These are phyloP conservation scores for Zalaria obscura DNA, from an alignment of 2,329 filamentous ascomycete species.

Conservation along the genomic window DNA sequence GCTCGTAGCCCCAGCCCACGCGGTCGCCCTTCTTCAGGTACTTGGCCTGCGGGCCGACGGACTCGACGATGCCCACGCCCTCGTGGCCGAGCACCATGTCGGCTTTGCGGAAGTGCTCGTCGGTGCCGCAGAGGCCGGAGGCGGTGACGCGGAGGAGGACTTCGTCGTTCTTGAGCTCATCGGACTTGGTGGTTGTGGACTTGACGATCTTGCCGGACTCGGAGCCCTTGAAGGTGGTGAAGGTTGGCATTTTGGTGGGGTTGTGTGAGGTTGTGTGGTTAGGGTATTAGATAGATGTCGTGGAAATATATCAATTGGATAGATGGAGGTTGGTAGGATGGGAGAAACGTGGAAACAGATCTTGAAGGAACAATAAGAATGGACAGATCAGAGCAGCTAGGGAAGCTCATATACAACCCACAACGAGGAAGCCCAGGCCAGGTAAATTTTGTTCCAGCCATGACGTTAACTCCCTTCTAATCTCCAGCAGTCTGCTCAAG, in stretches of 20 bases:
- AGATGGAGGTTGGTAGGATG: no score
- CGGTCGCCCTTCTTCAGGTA: constrained; percentile 37
- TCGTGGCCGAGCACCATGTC: constrained; percentile 41
- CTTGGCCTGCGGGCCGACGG: constrained; percentile 30
- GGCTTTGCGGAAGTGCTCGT: constrained; percentile 26
- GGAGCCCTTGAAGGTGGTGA: constrained; percentile 51
- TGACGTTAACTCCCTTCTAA: no score
- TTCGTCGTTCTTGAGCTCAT: constrained; percentile 35
- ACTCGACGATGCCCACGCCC: constrained; percentile 37
- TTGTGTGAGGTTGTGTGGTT: neutral
- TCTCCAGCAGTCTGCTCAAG: no score
- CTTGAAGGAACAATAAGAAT: no score
- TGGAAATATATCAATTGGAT: no score
- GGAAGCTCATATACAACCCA: no score
- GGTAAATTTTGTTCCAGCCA: no score
- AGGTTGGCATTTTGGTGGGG: constrained; percentile 20
- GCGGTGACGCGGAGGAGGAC: constrained; percentile 51
- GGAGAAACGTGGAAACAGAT: no score
- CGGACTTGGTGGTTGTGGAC: constrained; percentile 30
- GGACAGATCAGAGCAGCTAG: no score
- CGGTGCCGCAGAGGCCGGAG: constrained; percentile 52
- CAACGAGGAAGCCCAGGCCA: no score
- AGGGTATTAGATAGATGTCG: neutral
- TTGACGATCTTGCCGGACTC: constrained; percentile 42
- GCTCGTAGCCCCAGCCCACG: constrained; percentile 36